Evolutionary conservation across 306 rosid genomes (phyloP), one percentile per base, ranked within the genome.

Genomic region (Malus domestica): DNA sequence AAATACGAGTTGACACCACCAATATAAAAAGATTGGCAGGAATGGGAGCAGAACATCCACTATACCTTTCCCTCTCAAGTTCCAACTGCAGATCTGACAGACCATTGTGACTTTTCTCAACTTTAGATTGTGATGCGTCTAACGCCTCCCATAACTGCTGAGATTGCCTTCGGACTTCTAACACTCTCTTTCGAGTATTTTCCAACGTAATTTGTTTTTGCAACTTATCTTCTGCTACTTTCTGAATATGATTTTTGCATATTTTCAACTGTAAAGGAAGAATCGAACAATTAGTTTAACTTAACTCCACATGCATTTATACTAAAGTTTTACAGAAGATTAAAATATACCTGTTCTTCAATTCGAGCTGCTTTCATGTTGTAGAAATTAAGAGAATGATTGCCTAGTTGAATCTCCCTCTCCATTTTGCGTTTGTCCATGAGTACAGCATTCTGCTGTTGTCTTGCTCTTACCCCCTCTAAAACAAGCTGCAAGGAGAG

Each of bases 21-120:
- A 63, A 2, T 63, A 18, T 20, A 32, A 32, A 75, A 38, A 54
- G 18, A 77, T 44, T 57, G 32, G 32, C 71, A 80, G 49, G 62
- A 64, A 77, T 18, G 27, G 27, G 59, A 70, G 46, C 58, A 19
- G 58, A 54, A 32, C 16, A 42, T 16, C 51, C 54, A 67, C 58
- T 35, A n/a, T 83, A 93, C 99, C 98, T 89, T 80, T 96, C 99
- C 71, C 64, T 96, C 85, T 93, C 98, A 27, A 90, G 80, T 72
- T 89, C 91, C 14, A 91, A 87, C 80, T 86, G 94, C 79, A 83
- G 82, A 83, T 89, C 94, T 79, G 87, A 84, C 44, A 82, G 65
- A 73, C 87, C 72, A 71, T 61, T 82, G 68, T 94, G 89, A 79
- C 85, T 83, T 80, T 72, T 85, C 4, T 81, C 83, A 73, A 80